Evolutionary conservation across 192 early-diverging fungal species (phyloP).

Genomic region (Coemansia sp.): DNA sequence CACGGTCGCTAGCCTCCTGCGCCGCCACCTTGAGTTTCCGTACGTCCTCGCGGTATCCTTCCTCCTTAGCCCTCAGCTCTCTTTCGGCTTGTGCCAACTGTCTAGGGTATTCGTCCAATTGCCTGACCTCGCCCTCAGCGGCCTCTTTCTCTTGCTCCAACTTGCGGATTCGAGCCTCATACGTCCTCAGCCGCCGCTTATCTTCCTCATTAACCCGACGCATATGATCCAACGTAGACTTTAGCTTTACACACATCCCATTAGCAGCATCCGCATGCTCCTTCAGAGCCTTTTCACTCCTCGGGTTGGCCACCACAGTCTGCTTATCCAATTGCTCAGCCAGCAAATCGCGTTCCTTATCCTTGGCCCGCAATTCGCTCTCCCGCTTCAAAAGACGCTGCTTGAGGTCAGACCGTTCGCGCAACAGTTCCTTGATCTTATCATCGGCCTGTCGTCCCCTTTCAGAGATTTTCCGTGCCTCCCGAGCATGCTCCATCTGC

Average conservation of each 20-base stretch:
- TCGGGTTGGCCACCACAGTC: constrained; percentile 19
- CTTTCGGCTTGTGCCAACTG: constrained; percentile 23
- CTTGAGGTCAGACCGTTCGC: constrained; percentile 37
- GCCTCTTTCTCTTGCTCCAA: constrained; percentile 40
- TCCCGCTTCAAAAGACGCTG: constrained; percentile 31
- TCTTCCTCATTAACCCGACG: constrained; percentile 26
- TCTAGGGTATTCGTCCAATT: constrained; percentile 33
- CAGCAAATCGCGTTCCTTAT: constrained; percentile 25
- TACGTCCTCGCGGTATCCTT: constrained; percentile 36
- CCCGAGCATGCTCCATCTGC: constrained; percentile 21
- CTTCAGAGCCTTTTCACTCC: constrained; percentile 30
- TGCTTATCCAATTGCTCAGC: constrained; percentile 35
- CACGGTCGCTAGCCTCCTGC: constrained; percentile 43
- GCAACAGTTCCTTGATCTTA: constrained; percentile 31
- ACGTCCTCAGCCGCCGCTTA: constrained; percentile 26
- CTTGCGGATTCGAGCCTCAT: constrained; percentile 35
- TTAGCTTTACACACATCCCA: constrained; percentile 26
- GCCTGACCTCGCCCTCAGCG: constrained; percentile 24
- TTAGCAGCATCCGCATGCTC: constrained; percentile 43
- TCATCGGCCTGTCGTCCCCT: constrained; percentile 32
- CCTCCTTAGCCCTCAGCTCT: constrained; percentile 37
- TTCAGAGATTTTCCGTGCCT: constrained; percentile 27
- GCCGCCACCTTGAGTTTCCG: constrained; percentile 31
- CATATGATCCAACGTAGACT: constrained; percentile 32
- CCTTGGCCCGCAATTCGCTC: constrained; percentile 34